phyloP scores from a whole-genome alignment of 805 yeast genomes.

The Candida verbasci region DNA sequence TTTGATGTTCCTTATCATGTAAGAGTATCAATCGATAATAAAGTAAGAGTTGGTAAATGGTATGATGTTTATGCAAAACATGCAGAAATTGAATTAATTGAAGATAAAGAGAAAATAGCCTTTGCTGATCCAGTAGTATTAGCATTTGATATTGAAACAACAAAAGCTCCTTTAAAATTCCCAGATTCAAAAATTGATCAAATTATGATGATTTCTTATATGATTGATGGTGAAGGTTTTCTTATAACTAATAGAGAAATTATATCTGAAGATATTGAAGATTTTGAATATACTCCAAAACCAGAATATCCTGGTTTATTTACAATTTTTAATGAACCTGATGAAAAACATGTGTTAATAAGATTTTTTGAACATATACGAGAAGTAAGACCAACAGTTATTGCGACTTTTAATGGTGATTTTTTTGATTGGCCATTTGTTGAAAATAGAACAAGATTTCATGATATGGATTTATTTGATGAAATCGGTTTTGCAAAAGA shows the following conservation, averaged over 20 bases:
- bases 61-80: slow-evolving; percentile 68
- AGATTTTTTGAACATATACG: slow-evolving; percentile 87
- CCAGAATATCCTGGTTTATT: slow-evolving; percentile 93
- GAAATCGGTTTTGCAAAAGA: slow-evolving; percentile 94
- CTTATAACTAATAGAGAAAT: slow-evolving; percentile 92
- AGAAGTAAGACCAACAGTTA: slow-evolving; percentile 90
- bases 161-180: slow-evolving; percentile 92
- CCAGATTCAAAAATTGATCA: slow-evolving; percentile 91
- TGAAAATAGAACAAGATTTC: slow-evolving; percentile 78
- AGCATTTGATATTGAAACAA: slow-evolving; percentile 97
- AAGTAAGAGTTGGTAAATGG: slow-evolving; percentile 94
- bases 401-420: slow-evolving; percentile 97
- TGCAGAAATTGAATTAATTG: slow-evolving; percentile 50
- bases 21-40: slow-evolving; percentile 87
- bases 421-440: slow-evolving; percentile 99
- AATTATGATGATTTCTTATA: slow-evolving; percentile 98
- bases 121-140: slow-evolving; percentile 96
- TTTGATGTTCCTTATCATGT: slow-evolving; percentile 97
- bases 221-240: slow-evolving; percentile 97
- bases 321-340: slow-evolving; percentile 83
- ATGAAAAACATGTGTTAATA: slow-evolving; percentile 69
- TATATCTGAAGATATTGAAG: slow-evolving; percentile 90
- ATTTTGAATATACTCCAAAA: slow-evolving; percentile 95
- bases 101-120: slow-evolving; percentile 71
- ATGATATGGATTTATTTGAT: slow-evolving; percentile 82